phyloP scores from a whole-genome alignment of 2,329 filamentous ascomycete genomes.

The Ophiosphaerella korrae region DNA sequence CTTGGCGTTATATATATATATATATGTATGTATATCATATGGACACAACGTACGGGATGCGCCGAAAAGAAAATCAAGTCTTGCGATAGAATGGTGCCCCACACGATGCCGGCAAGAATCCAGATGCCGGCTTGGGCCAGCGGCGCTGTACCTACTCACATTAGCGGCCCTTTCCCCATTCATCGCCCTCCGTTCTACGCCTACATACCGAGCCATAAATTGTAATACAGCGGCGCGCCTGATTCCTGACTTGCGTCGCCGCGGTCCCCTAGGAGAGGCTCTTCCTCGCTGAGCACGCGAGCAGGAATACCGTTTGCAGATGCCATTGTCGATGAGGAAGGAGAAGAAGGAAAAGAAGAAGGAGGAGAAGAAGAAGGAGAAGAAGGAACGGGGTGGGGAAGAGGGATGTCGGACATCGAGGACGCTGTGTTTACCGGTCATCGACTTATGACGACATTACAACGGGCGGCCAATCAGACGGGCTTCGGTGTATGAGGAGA shows the following conservation, averaged over 20 bases:
- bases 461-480: too few species aligned
- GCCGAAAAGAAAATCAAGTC: constrained; percentile 82
- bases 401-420: too few species aligned
- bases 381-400: neutral
- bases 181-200: too few species aligned
- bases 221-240: constrained; percentile 67
- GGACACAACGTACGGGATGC: constrained; percentile 72
- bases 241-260: constrained; percentile 76
- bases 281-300: constrained; percentile 59
- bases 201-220: constrained; percentile 73
- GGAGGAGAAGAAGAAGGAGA: too few species aligned
- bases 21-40: too few species aligned
- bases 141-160: constrained; percentile 71
- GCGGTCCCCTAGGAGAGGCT: constrained; percentile 71
- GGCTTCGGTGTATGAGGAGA: too few species aligned
- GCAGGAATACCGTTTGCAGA: constrained; percentile 67
- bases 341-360: too few species aligned
- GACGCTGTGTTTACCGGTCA: too few species aligned
- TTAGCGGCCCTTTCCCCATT: too few species aligned
- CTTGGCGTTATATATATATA: too few species aligned
- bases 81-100: constrained; percentile 74
- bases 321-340: constrained; percentile 59
- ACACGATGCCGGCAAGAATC: constrained; percentile 76
- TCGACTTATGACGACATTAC: too few species aligned
- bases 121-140: constrained; percentile 79